Evolutionary conservation across 257 asterid species (phyloP).

Genomic region (Echites panduratus): DNA sequence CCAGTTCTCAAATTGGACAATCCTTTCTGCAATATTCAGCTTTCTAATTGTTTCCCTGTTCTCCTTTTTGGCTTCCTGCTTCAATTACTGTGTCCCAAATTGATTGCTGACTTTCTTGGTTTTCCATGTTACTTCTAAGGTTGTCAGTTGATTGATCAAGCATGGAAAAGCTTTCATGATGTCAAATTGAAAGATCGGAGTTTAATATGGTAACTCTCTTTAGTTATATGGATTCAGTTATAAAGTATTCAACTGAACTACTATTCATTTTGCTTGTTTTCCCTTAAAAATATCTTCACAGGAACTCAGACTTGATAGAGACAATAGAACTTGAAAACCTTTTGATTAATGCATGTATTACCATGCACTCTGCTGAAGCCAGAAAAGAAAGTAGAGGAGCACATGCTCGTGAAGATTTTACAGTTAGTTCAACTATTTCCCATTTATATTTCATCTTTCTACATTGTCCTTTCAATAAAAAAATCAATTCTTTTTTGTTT

Average conservation of each 20-base stretch:
- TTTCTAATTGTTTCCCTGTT: too few relatives aligned
- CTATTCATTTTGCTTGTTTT: constrained; percentile 4
- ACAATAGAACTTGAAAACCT: constrained; percentile 92
- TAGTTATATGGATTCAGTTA: constrained; percentile 3
- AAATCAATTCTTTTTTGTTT: constrained; percentile 20
- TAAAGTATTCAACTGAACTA: constrained; percentile 1
- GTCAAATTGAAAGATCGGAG: constrained; percentile 80
- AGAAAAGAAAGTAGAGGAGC: constrained; percentile 99
- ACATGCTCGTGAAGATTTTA: constrained; percentile 98
- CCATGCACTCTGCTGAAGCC: constrained; percentile 99
- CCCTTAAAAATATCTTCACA: constrained; percentile 15
- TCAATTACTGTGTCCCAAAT: background rate
- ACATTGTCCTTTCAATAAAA: constrained; percentile 11
- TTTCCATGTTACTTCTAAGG: constrained; percentile 37
- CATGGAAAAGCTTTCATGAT: constrained; percentile 92
- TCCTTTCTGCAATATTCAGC: too few relatives aligned
- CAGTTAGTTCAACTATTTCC: constrained; percentile 41
- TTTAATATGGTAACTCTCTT: constrained; percentile 70
- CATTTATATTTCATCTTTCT: background rate
- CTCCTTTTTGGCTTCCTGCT: too few relatives aligned
- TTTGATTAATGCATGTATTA: constrained; percentile 86
- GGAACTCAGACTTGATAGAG: constrained; percentile 98
- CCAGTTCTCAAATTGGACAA: too few relatives aligned
- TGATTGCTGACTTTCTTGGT: background rate
- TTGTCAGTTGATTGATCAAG: constrained; percentile 78